Evolutionary conservation across 257 asterid species (phyloP).

Genomic region (Jacaranda mimosifolia): DNA sequence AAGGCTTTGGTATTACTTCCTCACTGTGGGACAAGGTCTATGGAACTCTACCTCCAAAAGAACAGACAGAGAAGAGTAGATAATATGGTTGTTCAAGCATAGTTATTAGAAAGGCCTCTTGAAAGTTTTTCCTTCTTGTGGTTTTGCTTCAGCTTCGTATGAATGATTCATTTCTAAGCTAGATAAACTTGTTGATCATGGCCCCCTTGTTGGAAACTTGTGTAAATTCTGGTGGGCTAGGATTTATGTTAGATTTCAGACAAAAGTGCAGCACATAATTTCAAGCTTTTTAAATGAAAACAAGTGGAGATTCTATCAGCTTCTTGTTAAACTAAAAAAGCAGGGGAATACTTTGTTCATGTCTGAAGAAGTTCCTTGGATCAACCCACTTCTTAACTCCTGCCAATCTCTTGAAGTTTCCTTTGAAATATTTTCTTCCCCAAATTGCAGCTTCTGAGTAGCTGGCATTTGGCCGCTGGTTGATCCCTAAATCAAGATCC

Average conservation of each 20-base stretch:
- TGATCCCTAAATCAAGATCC: constrained; percentile 69
- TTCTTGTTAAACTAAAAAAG: not conserved
- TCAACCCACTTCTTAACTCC: constrained; percentile 54
- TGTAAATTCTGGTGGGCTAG: too few relatives aligned
- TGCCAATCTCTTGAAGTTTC: constrained; percentile 56
- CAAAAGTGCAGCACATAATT: too few relatives aligned
- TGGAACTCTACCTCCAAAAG: constrained; percentile 70
- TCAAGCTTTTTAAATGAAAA: too few relatives aligned
- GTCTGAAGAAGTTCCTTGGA: constrained; percentile 60
- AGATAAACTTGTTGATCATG: too few relatives aligned
- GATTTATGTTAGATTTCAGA: too few relatives aligned
- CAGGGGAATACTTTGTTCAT: constrained; percentile 68
- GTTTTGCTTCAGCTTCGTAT: too few relatives aligned
- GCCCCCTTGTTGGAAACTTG: too few relatives aligned
- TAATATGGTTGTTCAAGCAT: not conserved
- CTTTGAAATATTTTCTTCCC: constrained; percentile 65
- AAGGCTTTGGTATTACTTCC: constrained; percentile 86
- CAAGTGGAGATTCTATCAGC: too few relatives aligned
- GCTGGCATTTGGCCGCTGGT: constrained; percentile 26
- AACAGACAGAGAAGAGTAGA: constrained; percentile 49
- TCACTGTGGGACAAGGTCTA: constrained; percentile 78
- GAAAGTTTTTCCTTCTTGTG: too few relatives aligned
- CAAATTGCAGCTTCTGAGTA: constrained; percentile 50
- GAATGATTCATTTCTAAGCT: too few relatives aligned
- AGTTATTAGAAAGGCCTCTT: too few relatives aligned